Evolutionary conservation across 2,329 filamentous ascomycete species (phyloP).

Genomic region (Curvularia spicifera): DNA sequence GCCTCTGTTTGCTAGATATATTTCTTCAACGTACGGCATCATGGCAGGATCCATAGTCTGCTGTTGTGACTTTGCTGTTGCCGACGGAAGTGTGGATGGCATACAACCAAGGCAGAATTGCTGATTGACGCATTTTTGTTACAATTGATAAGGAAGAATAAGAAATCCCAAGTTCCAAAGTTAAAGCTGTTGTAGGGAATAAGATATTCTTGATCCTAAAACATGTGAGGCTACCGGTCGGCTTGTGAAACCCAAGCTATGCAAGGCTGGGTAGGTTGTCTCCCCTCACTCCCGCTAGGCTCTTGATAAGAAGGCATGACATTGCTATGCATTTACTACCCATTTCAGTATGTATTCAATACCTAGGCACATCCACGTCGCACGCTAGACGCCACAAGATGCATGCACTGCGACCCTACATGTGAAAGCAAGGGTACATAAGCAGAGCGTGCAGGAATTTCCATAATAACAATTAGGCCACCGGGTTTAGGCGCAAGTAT

Average conservation of each 20-base stretch:
- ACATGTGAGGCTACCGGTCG: not conserved
- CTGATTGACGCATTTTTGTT: not conserved
- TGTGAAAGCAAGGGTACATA: not conserved
- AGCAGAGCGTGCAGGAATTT: not conserved
- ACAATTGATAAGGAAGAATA: not conserved
- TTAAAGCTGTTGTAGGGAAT: not conserved
- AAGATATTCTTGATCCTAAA: not conserved
- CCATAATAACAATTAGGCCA: too few species aligned
- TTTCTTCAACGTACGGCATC: not conserved
- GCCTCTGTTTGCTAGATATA: not conserved
- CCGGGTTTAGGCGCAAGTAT: too few species aligned
- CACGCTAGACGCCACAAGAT: not conserved
- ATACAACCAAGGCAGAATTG: slow-evolving; percentile 2
- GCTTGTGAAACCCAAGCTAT: not conserved
- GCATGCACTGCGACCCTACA: not conserved
- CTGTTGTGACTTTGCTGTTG: slow-evolving; percentile 5
- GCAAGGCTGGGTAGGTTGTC: not conserved
- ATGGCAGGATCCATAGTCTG: slow-evolving; percentile 1
- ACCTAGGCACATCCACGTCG: not conserved
- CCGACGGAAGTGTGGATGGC: not conserved
- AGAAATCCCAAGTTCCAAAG: not conserved
- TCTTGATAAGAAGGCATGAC: not conserved
- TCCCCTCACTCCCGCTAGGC: not conserved
- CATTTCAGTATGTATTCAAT: not conserved
- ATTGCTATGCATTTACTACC: not conserved